phyloP scores from a whole-genome alignment of 1,284 basidiomycete species.

The Trametes sp. region DNA sequence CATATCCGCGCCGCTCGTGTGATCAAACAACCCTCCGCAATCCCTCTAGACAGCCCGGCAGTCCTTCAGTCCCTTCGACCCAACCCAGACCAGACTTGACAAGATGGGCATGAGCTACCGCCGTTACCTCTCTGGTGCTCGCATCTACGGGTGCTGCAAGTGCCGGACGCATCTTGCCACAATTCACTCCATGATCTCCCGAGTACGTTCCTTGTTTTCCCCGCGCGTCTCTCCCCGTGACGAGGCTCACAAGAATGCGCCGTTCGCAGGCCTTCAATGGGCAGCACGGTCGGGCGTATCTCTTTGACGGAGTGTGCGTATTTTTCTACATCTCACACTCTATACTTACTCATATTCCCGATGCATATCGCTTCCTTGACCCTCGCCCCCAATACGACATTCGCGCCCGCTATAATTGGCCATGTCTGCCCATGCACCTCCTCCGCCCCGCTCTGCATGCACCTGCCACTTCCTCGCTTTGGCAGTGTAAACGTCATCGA shows the following conservation, averaged over 20 bases:
- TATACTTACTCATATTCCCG: conserved; percentile 12
- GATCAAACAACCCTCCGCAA: background rate
- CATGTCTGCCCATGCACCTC: conserved; percentile 14
- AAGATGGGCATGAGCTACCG: conserved; percentile 90
- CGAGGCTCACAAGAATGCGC: conserved; percentile 19
- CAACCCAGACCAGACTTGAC: conserved; percentile 13
- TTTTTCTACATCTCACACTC: conserved; percentile 1
- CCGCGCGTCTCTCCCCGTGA: conserved; percentile 6
- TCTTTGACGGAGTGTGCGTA: conserved; percentile 91
- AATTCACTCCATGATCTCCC: conserved; percentile 90
- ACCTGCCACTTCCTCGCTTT: conserved; percentile 11
- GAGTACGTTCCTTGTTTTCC: conserved; percentile 60
- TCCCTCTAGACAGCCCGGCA: background rate
- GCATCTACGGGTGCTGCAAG: conserved; percentile 89
- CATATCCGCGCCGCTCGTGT: conserved; percentile 7
- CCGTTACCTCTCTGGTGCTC: conserved; percentile 86
- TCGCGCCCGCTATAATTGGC: conserved; percentile 23
- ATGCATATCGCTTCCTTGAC: background rate
- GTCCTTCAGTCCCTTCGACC: conserved; percentile 13
- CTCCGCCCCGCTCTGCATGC: conserved; percentile 1
- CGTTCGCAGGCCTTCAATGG: conserved; percentile 84
- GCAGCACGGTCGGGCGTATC: conserved; percentile 93
- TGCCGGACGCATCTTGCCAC: conserved; percentile 96
- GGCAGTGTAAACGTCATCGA: conserved; percentile 87
- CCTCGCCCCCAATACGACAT: conserved; percentile 12